Percentiles rank a stretch among this genome's conserved stretches.
phyloP scores from a whole-genome alignment of 768 basidiomycete genomes.

The Coprinopsis marcescibilis region DNA sequence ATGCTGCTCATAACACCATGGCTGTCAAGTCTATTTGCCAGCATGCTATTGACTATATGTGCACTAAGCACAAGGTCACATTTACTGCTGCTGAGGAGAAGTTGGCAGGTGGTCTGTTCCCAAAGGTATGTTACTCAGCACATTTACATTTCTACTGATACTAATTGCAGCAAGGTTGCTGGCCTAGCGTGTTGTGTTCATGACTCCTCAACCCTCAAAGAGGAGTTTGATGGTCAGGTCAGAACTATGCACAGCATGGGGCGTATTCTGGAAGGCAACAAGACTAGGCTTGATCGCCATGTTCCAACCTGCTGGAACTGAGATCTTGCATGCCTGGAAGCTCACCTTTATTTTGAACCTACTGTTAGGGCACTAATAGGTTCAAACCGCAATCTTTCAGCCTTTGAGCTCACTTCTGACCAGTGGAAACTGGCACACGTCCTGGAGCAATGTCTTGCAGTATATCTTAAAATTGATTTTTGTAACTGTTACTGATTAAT shows the following conservation, averaged over 20 bases:
- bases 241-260: slow-evolving; percentile 12
- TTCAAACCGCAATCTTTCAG: not conserved
- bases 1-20: not conserved
- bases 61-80: not conserved
- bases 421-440: not conserved
- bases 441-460: not conserved
- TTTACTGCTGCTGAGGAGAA: slow-evolving; percentile 1
- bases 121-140: not conserved
- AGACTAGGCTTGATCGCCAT: slow-evolving; percentile 13
- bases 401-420: not conserved
- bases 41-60: not conserved
- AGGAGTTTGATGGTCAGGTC: no score
- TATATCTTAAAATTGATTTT: not conserved
- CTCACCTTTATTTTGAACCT: slow-evolving; percentile 13
- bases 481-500: not conserved
- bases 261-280: slow-evolving; percentile 6
- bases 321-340: slow-evolving; percentile 17
- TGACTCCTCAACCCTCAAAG: slow-evolving; percentile 17
- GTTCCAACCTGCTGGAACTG: slow-evolving; percentile 23
- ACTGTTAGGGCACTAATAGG: not conserved
- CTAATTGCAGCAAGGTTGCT: slow-evolving; percentile 15
- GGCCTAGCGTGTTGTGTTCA: slow-evolving; percentile 19
- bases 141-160: not conserved
- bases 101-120: not conserved
- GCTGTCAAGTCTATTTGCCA: not conserved